Percentiles rank a stretch among this genome's conserved stretches.
Evolutionary conservation across 2,329 filamentous ascomycete genomes (phyloP).

Genomic region (Thielaviopsis cerberus): DNA sequence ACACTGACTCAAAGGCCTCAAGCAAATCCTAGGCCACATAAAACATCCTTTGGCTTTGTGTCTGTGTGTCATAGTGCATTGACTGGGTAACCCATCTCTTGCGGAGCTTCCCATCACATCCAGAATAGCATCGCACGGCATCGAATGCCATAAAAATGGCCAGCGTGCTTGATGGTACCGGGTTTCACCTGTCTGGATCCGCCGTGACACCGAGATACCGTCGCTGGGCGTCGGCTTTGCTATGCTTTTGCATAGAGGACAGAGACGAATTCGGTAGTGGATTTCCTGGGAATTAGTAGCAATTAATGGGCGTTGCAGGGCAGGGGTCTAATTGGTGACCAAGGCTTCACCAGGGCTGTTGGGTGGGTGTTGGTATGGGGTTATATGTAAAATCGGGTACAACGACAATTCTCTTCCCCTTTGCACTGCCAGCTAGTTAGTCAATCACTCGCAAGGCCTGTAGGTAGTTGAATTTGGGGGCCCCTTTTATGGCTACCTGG

Average conservation of each 20-base stretch:
- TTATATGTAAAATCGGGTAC: not conserved
- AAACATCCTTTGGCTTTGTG: too few relatives aligned
- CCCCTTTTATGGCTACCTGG: too few relatives aligned
- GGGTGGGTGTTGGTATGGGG: not conserved
- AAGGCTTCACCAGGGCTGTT: not conserved
- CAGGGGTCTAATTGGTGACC: not conserved
- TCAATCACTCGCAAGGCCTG: too few relatives aligned
- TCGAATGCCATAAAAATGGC: too few relatives aligned
- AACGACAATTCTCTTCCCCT: too few relatives aligned
- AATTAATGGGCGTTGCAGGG: too few relatives aligned
- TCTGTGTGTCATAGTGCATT: not conserved
- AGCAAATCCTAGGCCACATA: too few relatives aligned
- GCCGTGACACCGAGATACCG: not conserved
- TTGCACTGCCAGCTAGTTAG: too few relatives aligned
- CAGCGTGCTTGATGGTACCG: not conserved
- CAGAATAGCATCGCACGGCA: not conserved
- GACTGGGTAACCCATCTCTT: not conserved
- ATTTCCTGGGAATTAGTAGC: not conserved
- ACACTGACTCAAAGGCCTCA: too few relatives aligned
- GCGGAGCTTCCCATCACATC: too few relatives aligned
- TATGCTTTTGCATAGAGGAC: too few relatives aligned
- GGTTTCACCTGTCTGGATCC: not conserved
- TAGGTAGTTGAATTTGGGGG: too few relatives aligned
- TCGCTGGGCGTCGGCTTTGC: not conserved
- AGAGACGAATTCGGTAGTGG: not conserved